Base-by-base conservation (phyloP, 2,329 filamentous ascomycete species). In the Colletotrichum gigasporum region DNA sequence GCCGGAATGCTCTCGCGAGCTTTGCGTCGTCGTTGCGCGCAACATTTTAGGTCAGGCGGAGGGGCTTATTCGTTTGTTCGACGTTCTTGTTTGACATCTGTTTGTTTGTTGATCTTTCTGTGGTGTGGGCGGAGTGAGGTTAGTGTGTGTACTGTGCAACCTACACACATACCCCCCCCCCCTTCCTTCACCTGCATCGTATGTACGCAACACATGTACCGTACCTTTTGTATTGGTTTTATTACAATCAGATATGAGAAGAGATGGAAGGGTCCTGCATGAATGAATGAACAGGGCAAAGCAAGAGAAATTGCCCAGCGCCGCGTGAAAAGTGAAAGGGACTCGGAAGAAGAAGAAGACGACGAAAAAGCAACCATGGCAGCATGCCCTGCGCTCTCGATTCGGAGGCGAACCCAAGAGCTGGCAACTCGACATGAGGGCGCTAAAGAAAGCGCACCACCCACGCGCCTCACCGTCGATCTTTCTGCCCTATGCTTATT, bases 1-100 rank as follows among this genome's bases (percentile, higher is more conserved):
- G 66, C 53, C 56, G 54, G 59, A 45, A 59, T 59, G 68, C 69
- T 69, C 69, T 69, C 69, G 67, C 69, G 69, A 66, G 69, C 69
- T 57, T 53, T 64, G 60, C 54, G 54, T 59, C 30, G 45, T 51
- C 28, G 45, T 34, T 28, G 35, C 45, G 44, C 42, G 30, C 52
- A 26, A 42, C 37, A 63, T 18, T n/a, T 24, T 45, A 9, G 53
- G 18, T 22, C 14, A 35, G 39, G 39, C 6, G 12, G 18, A 26
- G 57, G 30, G n/a, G n/a, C n/a, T 24, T 51, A 34, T 32, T 59
- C 16, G 51, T 56, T 58, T 56, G 60, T 22, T 35, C 32, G 16
- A n/a, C 12, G 32, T 30, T 54, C 16, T 34, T 50, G 53, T 47
- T 28, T 51, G 34, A n/a, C n/a, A n/a, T 18, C 26, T 35, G 22